phyloP scores from a whole-genome alignment of 2,329 filamentous ascomycete genomes.

The Neonectria sp. region DNA sequence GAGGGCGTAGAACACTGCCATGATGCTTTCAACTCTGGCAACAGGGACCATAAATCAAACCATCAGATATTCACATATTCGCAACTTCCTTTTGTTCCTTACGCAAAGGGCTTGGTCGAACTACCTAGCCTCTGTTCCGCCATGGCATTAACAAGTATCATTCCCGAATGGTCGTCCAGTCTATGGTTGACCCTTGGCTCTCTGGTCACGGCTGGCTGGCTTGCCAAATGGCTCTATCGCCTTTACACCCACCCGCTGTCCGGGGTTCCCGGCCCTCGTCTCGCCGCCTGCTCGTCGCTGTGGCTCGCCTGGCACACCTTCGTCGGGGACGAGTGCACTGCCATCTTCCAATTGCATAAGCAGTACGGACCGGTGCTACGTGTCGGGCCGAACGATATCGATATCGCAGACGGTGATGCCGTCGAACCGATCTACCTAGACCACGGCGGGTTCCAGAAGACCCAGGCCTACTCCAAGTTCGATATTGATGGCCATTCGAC shows the following conservation, averaged over 20 bases:
- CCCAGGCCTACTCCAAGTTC: constrained; percentile 67
- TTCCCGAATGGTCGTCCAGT: not conserved
- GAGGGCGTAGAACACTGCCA: not conserved
- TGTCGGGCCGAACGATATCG: constrained; percentile 56
- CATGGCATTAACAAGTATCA: not conserved
- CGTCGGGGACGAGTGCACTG: constrained; percentile 27
- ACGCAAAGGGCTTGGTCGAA: not conserved
- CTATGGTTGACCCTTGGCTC: not conserved
- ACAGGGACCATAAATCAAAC: not conserved
- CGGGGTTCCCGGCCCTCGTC: constrained; percentile 23
- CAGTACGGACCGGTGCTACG: constrained; percentile 54
- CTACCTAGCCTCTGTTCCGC: not conserved
- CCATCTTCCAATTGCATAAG: constrained; percentile 47
- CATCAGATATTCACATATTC: not conserved
- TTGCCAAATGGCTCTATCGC: not conserved
- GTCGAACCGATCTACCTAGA: constrained; percentile 65
- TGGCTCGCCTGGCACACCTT: constrained; percentile 29
- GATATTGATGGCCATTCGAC: constrained; percentile 69
- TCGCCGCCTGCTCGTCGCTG: constrained; percentile 13
- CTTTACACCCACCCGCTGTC: constrained; percentile 26
- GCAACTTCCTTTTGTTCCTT: not conserved
- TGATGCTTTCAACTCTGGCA: not conserved
- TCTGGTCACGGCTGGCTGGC: not conserved
- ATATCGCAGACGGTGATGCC: constrained; percentile 61
- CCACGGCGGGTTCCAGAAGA: constrained; percentile 68